Evolutionary conservation across 495 filamentous ascomycete genomes (phyloP).

Genomic region (Penicillium tannophilum): DNA sequence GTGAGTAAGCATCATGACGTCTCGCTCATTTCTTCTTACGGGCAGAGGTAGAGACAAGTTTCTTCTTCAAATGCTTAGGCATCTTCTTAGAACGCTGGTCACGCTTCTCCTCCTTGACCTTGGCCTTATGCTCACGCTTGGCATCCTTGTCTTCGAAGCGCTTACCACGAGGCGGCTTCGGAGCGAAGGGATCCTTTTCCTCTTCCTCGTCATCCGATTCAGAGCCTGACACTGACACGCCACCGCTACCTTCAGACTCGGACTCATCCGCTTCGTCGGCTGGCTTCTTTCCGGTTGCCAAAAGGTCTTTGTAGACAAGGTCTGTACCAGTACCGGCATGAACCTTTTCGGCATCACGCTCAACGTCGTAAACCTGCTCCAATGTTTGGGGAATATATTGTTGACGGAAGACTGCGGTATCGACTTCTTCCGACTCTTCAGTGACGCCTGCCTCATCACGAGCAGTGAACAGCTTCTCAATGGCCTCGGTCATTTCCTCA

Average conservation of each 20-base stretch:
- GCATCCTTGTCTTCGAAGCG: constrained; percentile 86
- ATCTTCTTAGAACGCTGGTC: constrained; percentile 92
- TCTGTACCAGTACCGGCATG: constrained; percentile 68
- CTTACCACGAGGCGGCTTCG: constrained; percentile 79
- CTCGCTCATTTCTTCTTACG: constrained; percentile 46
- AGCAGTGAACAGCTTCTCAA: constrained; percentile 52
- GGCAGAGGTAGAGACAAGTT: constrained; percentile 41
- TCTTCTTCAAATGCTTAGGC: constrained; percentile 90
- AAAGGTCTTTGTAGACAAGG: constrained; percentile 77
- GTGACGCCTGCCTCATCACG: constrained; percentile 44
- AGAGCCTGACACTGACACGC: constrained; percentile 43
- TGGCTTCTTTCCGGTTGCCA: constrained; percentile 63
- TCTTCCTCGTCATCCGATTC: constrained; percentile 51
- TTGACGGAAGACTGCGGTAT: constrained; percentile 89
- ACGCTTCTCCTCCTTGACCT: constrained; percentile 92
- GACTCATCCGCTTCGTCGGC: constrained; percentile 37
- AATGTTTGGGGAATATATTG: constrained; percentile 94
- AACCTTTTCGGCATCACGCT: constrained; percentile 81
- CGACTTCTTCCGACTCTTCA: constrained; percentile 61
- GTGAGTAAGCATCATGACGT: constrained; percentile 5
- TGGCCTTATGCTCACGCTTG: constrained; percentile 86
- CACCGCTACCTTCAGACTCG: constrained; percentile 52
- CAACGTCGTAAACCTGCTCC: constrained; percentile 93
- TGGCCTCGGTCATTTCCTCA: constrained; percentile 46
- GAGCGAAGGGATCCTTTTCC: constrained; percentile 55